Evolutionary conservation across 2,329 filamentous ascomycete genomes (phyloP).

Genomic region (Fusarium torulosum): DNA sequence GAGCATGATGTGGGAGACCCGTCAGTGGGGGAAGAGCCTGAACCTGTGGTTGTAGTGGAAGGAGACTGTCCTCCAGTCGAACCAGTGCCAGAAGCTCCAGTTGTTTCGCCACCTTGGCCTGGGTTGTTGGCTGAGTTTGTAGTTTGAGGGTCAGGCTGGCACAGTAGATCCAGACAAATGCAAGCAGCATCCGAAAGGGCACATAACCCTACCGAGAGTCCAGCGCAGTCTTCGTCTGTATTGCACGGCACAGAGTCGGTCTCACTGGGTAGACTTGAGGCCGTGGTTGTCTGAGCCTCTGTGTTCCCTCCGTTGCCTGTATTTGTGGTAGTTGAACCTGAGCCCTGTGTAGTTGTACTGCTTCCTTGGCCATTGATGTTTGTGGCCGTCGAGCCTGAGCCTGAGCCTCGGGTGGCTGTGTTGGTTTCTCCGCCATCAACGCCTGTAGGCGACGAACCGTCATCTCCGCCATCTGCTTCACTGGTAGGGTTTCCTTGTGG

Average conservation of each 20-base stretch:
- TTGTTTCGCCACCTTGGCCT: background rate
- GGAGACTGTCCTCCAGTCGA: background rate
- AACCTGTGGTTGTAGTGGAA: background rate
- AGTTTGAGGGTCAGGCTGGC: constrained; percentile 4
- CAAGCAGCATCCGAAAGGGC: constrained; percentile 4
- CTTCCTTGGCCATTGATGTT: background rate
- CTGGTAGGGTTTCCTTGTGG: constrained; percentile 6
- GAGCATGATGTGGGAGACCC: constrained; percentile 10
- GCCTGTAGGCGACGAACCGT: background rate
- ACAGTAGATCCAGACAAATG: constrained; percentile 10
- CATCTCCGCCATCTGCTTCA: background rate
- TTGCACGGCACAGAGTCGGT: constrained; percentile 2
- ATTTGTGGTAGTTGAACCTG: background rate
- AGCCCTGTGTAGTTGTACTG: background rate
- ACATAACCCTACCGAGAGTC: constrained; percentile 4
- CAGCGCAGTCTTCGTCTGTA: constrained; percentile 13
- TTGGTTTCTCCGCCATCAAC: background rate
- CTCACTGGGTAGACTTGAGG: background rate
- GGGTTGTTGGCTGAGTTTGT: background rate
- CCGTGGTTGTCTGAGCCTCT: constrained; percentile 7
- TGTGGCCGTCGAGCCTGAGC: background rate
- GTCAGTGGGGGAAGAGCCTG: background rate
- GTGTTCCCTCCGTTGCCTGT: background rate
- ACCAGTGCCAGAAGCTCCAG: background rate
- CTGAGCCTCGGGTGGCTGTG: background rate